Evolutionary conservation across 1,139 yeast species (phyloP).

Genomic region (Candida neerlandica): DNA sequence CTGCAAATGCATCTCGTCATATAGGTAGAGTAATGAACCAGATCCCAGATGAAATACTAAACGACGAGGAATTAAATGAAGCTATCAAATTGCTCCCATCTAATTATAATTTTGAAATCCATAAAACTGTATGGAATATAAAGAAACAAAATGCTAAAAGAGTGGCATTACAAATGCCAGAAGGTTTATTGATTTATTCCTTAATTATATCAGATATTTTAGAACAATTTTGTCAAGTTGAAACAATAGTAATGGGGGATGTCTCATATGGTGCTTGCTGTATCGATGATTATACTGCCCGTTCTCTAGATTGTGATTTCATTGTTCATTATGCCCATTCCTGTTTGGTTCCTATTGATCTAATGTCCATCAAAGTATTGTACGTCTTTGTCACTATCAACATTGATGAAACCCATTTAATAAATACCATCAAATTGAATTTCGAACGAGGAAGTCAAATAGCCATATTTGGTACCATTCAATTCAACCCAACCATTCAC

Average conservation of each 20-base stretch:
- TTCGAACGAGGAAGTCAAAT: conserved; percentile 62
- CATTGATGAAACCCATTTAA: conserved; percentile 80
- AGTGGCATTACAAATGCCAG: conserved; percentile 97
- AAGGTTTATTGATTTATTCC: conserved; percentile 87
- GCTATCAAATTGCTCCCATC: conserved; percentile 83
- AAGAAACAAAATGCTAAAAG: conserved; percentile 66
- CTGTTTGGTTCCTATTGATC: conserved; percentile 92
- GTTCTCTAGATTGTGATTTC: conserved; percentile 90
- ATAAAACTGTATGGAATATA: conserved; percentile 93
- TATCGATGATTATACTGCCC: conserved; percentile 93
- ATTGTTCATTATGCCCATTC: conserved; percentile 97
- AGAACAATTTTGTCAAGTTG: conserved; percentile 87
- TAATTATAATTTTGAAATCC: conserved; percentile 93
- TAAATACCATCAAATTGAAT: conserved; percentile 74
- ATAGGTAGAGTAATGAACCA: conserved; percentile 73
- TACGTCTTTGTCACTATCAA: conserved; percentile 95
- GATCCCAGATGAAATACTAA: conserved; percentile 83
- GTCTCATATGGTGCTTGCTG: conserved; percentile 99
- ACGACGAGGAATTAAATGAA: conserved; percentile 76
- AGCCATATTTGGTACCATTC: conserved; percentile 94
- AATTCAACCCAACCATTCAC: conserved; percentile 93
- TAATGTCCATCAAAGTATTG: conserved; percentile 84
- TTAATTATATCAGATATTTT: conserved; percentile 84
- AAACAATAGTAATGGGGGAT: conserved; percentile 96
- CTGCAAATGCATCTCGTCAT: conserved; percentile 22